phyloP scores from a whole-genome alignment of 2,329 filamentous ascomycete species.

The Phaeosphaeria sp. region DNA sequence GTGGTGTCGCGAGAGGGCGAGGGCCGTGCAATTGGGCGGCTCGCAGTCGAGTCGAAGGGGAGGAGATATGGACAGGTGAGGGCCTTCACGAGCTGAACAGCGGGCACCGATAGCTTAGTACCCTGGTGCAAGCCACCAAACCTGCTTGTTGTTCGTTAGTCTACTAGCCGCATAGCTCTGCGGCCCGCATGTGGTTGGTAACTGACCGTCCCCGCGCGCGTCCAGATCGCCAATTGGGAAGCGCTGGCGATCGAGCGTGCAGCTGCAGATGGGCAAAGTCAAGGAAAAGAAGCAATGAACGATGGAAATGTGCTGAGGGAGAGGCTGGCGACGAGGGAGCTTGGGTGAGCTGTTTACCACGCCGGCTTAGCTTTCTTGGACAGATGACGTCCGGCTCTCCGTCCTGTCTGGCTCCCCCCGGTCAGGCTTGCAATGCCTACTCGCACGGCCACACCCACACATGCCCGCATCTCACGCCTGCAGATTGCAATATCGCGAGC shows the following conservation, averaged over 20 bases:
- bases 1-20: neutral
- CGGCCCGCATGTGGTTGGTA: neutral
- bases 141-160: neutral
- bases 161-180: neutral
- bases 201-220: neutral
- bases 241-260: neutral
- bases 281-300: neutral
- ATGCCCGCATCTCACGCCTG: neutral
- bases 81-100: neutral
- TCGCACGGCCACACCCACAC: neutral
- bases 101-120: neutral
- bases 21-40: conserved; percentile 11
- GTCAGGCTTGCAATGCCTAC: neutral
- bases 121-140: neutral
- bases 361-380: neutral
- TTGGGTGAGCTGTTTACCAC: neutral
- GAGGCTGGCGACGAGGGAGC: neutral
- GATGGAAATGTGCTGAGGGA: neutral
- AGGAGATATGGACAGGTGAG: neutral
- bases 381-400: neutral
- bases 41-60: neutral
- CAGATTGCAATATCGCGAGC: neutral
- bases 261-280: neutral
- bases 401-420: neutral
- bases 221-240: neutral